phyloP scores from a whole-genome alignment of 176 grass and related monocot genomes.

The Urochloa ruziziensis region DNA sequence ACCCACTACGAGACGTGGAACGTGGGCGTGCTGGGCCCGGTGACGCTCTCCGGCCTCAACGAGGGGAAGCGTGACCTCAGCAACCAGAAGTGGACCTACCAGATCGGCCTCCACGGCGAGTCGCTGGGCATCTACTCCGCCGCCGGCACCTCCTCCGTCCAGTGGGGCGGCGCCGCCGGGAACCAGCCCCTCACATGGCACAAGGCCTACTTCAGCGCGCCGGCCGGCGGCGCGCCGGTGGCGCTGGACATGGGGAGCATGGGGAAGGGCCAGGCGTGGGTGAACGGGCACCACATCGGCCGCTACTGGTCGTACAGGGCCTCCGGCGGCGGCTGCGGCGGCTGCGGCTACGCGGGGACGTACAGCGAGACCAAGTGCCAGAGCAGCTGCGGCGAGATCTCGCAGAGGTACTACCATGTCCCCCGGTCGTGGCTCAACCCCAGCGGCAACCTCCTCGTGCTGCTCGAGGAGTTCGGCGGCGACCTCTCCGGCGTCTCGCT shows the following conservation, averaged over 20 bases:
- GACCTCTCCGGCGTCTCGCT: constrained; percentile 69
- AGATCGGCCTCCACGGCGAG: constrained; percentile 84
- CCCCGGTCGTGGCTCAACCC: constrained; percentile 81
- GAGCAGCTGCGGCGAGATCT: constrained; percentile 64
- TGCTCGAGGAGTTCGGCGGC: constrained; percentile 84
- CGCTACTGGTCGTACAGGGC: constrained; percentile 93
- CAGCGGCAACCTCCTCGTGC: constrained; percentile 71
- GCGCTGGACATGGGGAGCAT: constrained; percentile 93
- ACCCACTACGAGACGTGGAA: constrained; percentile 86
- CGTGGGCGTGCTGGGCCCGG: constrained; percentile 88
- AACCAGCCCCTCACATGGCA: constrained; percentile 82
- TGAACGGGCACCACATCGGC: constrained; percentile 74
- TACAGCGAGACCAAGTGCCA: constrained; percentile 77
- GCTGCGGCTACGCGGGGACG: constrained; percentile 70
- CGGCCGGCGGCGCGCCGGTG: constrained; percentile 62
- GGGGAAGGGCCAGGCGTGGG: constrained; percentile 93
- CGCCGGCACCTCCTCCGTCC: constrained; percentile 75
- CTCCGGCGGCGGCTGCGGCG: constrained; percentile 55
- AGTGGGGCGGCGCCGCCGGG: constrained; percentile 55
- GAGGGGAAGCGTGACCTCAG: constrained; percentile 79
- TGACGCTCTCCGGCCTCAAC: constrained; percentile 73
- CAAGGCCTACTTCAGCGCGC: constrained; percentile 90
- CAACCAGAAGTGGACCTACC: constrained; percentile 87
- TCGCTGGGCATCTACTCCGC: constrained; percentile 49
- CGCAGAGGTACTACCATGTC: constrained; percentile 89